Percentiles rank a stretch among this genome's conserved stretches.
These are phyloP conservation scores for Hyphopichia pseudoburtonii DNA, from an alignment of 1,139 yeast species.

Conservation along the genomic window DNA sequence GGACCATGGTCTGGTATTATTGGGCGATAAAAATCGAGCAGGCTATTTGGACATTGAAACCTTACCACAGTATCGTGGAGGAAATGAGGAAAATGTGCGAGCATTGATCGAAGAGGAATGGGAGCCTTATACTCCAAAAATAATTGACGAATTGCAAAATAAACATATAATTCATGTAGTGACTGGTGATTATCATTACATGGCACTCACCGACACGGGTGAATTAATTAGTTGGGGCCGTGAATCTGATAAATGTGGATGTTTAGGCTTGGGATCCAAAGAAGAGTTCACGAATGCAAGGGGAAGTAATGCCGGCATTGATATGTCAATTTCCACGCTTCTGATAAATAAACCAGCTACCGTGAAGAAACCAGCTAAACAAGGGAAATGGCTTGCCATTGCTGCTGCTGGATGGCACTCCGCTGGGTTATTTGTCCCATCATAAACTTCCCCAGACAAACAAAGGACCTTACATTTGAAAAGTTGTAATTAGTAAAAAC, in stretches of 20 bases:
- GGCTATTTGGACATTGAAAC: conserved; percentile 8
- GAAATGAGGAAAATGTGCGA: too few relatives aligned
- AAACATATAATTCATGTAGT: conserved; percentile 55
- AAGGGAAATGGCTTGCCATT: conserved; percentile 49
- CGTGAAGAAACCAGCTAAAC: conserved; percentile 25
- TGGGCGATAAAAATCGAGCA: conserved; percentile 32
- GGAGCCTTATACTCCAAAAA: conserved; percentile 16
- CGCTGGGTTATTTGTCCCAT: conserved; percentile 45
- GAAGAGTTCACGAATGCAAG: conserved; percentile 22
- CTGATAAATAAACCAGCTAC: conserved; percentile 45
- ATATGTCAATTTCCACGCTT: too few relatives aligned
- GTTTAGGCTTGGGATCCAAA: conserved; percentile 61
- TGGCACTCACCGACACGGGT: conserved; percentile 64
- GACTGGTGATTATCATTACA: conserved; percentile 72
- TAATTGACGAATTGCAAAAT: conserved; percentile 49
- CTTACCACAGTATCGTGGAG: too few relatives aligned
- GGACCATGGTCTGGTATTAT: conserved; percentile 47
- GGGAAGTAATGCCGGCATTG: conserved; percentile 20
- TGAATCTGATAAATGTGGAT: conserved; percentile 65
- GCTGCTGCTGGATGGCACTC: conserved; percentile 87
- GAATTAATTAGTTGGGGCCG: conserved; percentile 68
- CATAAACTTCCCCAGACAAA: too few relatives aligned
- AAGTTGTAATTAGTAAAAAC: too few relatives aligned
- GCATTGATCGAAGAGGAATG: neutral
- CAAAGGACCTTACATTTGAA: too few relatives aligned